phyloP scores from a whole-genome alignment of 2,329 filamentous ascomycete species.

The Botrytis galanthina region DNA sequence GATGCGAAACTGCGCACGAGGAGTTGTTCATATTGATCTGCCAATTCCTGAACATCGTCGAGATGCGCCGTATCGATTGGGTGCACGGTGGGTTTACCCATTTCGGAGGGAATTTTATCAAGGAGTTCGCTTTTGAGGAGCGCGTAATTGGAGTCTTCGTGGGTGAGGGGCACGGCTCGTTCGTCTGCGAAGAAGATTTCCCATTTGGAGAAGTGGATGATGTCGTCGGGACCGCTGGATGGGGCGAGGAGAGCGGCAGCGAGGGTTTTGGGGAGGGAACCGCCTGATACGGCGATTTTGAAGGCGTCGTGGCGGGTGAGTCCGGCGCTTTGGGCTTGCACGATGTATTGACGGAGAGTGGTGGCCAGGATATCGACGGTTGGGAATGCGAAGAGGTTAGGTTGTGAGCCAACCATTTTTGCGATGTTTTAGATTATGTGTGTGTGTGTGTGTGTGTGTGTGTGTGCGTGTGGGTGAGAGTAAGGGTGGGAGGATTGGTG shows the following conservation, averaged over 20 bases:
- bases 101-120: constrained; percentile 73
- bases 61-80: constrained; percentile 67
- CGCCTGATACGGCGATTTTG: constrained; percentile 90
- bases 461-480: not conserved
- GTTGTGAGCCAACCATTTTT: constrained; percentile 38
- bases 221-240: constrained; percentile 53
- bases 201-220: constrained; percentile 80
- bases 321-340: constrained; percentile 77
- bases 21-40: constrained; percentile 87
- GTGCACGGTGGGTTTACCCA: constrained; percentile 67
- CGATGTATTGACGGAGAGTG: constrained; percentile 77
- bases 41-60: constrained; percentile 84
- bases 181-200: constrained; percentile 99
- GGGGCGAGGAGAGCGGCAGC: constrained; percentile 74
- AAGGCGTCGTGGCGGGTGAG: constrained; percentile 79
- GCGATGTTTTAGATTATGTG: not conserved
- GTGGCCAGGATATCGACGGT: constrained; percentile 67
- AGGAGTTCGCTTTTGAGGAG: constrained; percentile 85
- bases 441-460: not conserved
- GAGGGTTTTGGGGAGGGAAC: constrained; percentile 85
- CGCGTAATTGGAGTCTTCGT: constrained; percentile 91
- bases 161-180: constrained; percentile 86
- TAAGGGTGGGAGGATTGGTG: not conserved
- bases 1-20: constrained; percentile 84
- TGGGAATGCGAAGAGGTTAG: constrained; percentile 79